Evolutionary conservation across 208 protist genomes (phyloP), one percentile per base, ranked within the genome.

Genomic region (Angomonas deanei): DNA sequence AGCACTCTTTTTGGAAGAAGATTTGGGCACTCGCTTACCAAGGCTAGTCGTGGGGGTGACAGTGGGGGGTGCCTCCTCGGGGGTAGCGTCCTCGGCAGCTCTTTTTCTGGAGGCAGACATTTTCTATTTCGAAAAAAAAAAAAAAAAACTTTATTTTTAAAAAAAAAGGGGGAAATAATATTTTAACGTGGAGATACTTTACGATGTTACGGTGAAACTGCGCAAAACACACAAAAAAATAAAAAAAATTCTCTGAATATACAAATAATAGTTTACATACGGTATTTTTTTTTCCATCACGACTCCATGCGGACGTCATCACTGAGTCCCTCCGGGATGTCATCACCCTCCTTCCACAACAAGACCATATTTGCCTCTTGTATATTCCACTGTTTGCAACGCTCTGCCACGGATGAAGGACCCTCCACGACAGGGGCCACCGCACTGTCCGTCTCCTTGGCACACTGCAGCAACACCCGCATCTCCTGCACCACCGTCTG

Each of bases 341-440:
- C 27, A 49, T 94, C 80, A 1, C 82, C 82, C 27, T 68, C 68
- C n/a, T 74, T 57, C 81, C 84, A 93, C 32, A 92, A 67, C 53
- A 86, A 71, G 38, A 88, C 82, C 68, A 92, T 80, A 15, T 68
- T 64, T 28, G 80, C 75, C 21, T 68, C 57, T 1, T 80, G 68
- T n/a, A 91, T 55, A 26, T 70, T 56, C 88, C 88, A 92, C 39
- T 64, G 36, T 15, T 71, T 66, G 31, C 63, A 64, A 10, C 52
- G 38, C 52, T 33, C 27, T 6, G 53, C 1, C 1, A 49, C 34
- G 2, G 38, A 3, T 6, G 64, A 61, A 21, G 32, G 36, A 8
- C 26, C 42, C 13, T 34, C 64, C n/a, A n/a, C n/a, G n/a, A n/a
- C n/a, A n/a, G n/a, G n/a, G n/a, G n/a, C n/a, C n/a, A n/a, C n/a